Base-by-base conservation (phyloP, 1,139 yeast genomes). In the Saccharomyces pastorianus region DNA sequence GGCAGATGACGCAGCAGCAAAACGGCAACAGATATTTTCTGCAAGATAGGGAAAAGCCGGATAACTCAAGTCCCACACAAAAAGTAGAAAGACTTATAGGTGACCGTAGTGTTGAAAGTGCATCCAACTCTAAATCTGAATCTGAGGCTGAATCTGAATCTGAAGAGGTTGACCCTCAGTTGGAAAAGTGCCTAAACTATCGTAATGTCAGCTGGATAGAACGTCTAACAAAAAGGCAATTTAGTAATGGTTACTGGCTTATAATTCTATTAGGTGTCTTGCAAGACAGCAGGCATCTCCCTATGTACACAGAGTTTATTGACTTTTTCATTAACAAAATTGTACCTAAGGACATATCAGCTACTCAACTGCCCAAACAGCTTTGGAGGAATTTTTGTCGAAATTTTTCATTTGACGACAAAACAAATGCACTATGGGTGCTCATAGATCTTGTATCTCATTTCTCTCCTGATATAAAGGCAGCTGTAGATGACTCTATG, bases 171-270 rank as follows among this genome's bases (percentile, higher is more conserved):
- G 84, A 82, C 59, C 77, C 78, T 7, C 51, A 56, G 6, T 38
- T 85, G 2, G 81, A 81, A 55, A 75, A 76, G 28, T 79, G 80
- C 34, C 72, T 87, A 64, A 81, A 81, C 55, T 83, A 82, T 68
- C 76, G 87, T 56, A 82, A 83, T 48, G 74, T 74, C 0, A 73
- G 84, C 20, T 91, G 97, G 96, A 81, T 83, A 58, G 95, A 87
- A 31, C 75, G 95, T 49, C 75, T 90, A 29, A 78, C 84, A 13
- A 83, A 81, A 58, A 81, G 96, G 55, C 81, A 81, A 62, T 93
- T 87, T 67, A 83, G 79, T 63, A 91, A 88, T 63, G 96, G 96
- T 4, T 83, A 83, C 55, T 91, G 97, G 96, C 85, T 88, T 63
- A 77, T 85, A 47, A 80, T 86, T 50, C 70, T 90, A 38, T 69